Evolutionary conservation across 1,284 basidiomycete species (phyloP).

Genomic region (Boletellus deceptivus): DNA sequence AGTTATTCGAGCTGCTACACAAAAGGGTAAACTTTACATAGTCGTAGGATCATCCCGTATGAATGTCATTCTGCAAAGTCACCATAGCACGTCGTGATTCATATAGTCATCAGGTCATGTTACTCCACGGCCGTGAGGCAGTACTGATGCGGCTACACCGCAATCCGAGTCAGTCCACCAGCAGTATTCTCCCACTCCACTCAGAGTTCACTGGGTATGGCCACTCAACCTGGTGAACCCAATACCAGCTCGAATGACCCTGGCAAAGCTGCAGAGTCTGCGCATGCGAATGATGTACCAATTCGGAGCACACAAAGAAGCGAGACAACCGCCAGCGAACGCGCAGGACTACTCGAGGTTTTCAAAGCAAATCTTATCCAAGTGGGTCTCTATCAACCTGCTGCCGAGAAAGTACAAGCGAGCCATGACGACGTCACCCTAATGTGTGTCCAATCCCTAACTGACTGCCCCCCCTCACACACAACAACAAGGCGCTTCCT

Average conservation of each 20-base stretch:
- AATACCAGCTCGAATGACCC: not conserved
- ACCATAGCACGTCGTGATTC: no score
- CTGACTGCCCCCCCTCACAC: no score
- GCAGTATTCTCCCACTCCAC: not conserved
- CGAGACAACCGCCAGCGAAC: slow-evolving; percentile 6
- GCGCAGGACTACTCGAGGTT: slow-evolving; percentile 29
- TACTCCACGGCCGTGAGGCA: not conserved
- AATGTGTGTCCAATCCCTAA: slow-evolving; percentile 43
- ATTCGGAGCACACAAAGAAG: not conserved
- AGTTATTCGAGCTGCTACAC: slow-evolving; percentile 39
- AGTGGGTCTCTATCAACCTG: slow-evolving; percentile 50
- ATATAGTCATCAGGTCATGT: no score
- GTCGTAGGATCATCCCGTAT: slow-evolving; percentile 3
- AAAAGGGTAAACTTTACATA: slow-evolving; percentile 17
- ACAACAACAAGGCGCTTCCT: slow-evolving; percentile 67
- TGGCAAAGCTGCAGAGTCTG: not conserved
- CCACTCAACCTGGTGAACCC: slow-evolving; percentile 2
- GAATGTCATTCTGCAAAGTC: not conserved
- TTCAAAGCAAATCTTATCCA: slow-evolving; percentile 54
- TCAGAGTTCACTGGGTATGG: slow-evolving; percentile 6
- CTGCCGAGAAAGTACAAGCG: slow-evolving; percentile 33
- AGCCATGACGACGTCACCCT: slow-evolving; percentile 68
- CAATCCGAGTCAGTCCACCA: no score
- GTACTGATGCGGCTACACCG: not conserved
- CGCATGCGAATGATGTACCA: no score